Percentiles rank a stretch among this genome's conserved stretches.
phyloP scores from a whole-genome alignment of 2,329 filamentous ascomycete genomes.

The Colletotrichum phormii region DNA sequence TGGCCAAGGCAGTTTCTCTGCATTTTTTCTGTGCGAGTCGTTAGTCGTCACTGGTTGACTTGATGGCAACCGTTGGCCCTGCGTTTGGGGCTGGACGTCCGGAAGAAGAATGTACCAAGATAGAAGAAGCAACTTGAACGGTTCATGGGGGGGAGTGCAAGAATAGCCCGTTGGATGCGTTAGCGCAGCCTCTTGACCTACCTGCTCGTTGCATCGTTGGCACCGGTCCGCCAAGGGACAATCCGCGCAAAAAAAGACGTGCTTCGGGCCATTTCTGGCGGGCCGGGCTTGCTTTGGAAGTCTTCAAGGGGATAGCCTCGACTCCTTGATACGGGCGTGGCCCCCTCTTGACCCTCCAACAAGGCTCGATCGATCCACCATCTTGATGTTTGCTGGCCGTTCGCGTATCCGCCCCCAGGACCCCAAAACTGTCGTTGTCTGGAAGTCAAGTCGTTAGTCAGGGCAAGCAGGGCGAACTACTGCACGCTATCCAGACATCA shows the following conservation, averaged over 20 bases:
- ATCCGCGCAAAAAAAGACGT: conserved; percentile 1
- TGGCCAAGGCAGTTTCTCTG: conserved; percentile 6
- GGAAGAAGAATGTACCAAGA: conserved; percentile 18
- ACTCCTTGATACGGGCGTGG: background rate
- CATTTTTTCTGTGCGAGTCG: background rate
- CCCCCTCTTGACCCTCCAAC: conserved; percentile 13
- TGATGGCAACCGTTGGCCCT: background rate
- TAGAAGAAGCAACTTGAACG: conserved; percentile 23
- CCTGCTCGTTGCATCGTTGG: conserved; percentile 2
- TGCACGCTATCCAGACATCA: conserved; percentile 4
- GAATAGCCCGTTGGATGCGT: conserved; percentile 16
- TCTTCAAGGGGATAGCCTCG: background rate
- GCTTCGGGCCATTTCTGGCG: background rate
- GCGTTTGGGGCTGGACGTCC: conserved; percentile 8
- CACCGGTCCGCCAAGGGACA: background rate
- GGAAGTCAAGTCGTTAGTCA: background rate
- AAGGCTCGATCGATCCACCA: conserved; percentile 22
- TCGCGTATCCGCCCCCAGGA: background rate
- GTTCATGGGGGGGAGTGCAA: background rate
- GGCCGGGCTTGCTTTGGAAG: background rate
- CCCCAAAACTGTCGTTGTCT: conserved; percentile 16
- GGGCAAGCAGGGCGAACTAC: conserved; percentile 14
- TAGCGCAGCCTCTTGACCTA: conserved; percentile 7
- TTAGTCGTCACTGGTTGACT: background rate
- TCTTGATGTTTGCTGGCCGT: background rate